These are phyloP conservation scores for Magnusiomyces ingens DNA, from an alignment of 1,139 yeast genomes.

Conservation along the genomic window DNA sequence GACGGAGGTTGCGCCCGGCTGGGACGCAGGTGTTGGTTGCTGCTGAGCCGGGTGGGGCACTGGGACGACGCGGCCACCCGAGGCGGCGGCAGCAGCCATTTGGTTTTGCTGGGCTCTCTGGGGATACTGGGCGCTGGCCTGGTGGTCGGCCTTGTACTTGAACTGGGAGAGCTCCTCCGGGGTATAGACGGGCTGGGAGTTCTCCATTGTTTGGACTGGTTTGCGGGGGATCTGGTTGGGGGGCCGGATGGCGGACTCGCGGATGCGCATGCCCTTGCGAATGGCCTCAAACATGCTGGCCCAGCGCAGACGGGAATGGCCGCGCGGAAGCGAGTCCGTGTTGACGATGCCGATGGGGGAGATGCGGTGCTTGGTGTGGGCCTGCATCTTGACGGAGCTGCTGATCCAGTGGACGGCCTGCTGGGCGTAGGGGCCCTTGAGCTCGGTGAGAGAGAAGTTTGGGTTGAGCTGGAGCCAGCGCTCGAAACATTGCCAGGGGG, in stretches of 20 bases:
- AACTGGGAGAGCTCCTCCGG: constrained; percentile 68
- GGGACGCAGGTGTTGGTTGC: neutral
- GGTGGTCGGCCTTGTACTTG: constrained; percentile 36
- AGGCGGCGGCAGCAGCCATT: neutral
- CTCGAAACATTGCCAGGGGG: constrained; percentile 99
- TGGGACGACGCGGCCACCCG: neutral
- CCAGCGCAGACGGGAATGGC: constrained; percentile 85
- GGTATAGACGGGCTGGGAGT: constrained; percentile 39
- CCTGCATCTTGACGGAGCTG: constrained; percentile 82
- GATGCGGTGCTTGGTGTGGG: constrained; percentile 78
- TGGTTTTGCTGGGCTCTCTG: neutral
- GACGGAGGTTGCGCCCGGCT: neutral
- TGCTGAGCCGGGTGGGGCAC: neutral
- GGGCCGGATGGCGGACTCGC: constrained; percentile 65
- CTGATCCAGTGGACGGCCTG: constrained; percentile 90
- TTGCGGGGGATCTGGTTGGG: constrained; percentile 32
- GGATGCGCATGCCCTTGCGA: constrained; percentile 79
- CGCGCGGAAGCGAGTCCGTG: constrained; percentile 84
- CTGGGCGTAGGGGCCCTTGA: constrained; percentile 80
- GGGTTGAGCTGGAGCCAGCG: constrained; percentile 90
- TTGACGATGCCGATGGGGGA: constrained; percentile 83
- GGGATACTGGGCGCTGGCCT: constrained; percentile 5
- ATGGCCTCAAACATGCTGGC: constrained; percentile 96
- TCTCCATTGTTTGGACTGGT: constrained; percentile 12
- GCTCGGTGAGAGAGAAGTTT: constrained; percentile 72